Evolutionary conservation across 176 grass and related monocot species (phyloP).

Genomic region (Puccinellia tenuiflora): DNA sequence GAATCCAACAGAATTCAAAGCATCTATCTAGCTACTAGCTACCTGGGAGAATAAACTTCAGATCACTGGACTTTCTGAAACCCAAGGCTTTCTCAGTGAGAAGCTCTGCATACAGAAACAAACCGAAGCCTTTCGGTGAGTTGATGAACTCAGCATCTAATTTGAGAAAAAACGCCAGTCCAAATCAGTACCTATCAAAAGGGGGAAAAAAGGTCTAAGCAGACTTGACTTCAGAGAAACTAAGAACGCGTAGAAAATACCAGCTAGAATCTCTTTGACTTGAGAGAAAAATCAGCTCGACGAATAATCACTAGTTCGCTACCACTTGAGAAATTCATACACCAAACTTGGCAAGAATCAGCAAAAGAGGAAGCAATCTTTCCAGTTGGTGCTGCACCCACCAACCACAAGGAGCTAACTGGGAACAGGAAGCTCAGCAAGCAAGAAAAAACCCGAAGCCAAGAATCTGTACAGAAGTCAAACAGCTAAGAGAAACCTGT

Average conservation of each 20-base stretch:
- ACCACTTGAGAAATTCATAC: slow-evolving; percentile 12
- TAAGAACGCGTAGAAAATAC: neutral
- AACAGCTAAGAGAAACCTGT: neutral
- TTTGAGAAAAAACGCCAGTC: slow-evolving; percentile 27
- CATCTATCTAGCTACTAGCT: slow-evolving; percentile 10
- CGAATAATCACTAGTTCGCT: slow-evolving; percentile 9
- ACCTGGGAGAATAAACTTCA: slow-evolving; percentile 33
- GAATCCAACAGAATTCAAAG: slow-evolving; percentile 9
- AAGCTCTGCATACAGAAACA: slow-evolving; percentile 34
- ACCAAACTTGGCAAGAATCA: slow-evolving; percentile 3
- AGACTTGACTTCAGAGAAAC: neutral
- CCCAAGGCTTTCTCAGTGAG: neutral
- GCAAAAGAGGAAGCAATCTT: neutral
- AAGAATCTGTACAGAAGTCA: slow-evolving; percentile 5
- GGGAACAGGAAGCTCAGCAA: slow-evolving; percentile 30
- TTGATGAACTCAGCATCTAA: slow-evolving; percentile 15
- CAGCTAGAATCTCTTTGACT: slow-evolving; percentile 8
- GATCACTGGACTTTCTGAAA: slow-evolving; percentile 5
- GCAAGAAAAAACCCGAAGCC: slow-evolving; percentile 4
- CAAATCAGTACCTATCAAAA: slow-evolving; percentile 24
- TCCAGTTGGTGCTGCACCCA: slow-evolving; percentile 31
- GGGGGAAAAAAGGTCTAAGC: neutral
- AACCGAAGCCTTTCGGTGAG: slow-evolving; percentile 11
- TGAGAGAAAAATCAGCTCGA: slow-evolving; percentile 9
- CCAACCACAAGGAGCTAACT: slow-evolving; percentile 25